Evolutionary conservation across 129 eudicot genomes (phyloP), one percentile per base, ranked within the genome.

Genomic region (Escallonia herrerae): DNA sequence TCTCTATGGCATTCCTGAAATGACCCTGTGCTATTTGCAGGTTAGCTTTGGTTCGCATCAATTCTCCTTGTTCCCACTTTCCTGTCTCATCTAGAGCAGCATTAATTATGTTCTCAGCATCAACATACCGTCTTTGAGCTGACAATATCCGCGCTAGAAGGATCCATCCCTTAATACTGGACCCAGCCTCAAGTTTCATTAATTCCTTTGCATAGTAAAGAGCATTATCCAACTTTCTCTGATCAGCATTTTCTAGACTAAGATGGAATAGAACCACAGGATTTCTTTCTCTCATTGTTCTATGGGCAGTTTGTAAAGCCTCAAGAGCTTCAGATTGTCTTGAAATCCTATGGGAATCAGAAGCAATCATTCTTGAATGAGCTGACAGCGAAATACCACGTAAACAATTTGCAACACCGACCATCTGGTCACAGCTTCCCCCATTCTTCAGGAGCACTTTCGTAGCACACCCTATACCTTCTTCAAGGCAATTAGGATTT

Each of bases 41-140:
- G 65, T 81, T 87, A 39, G 89, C 96, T 79, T 87, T 91, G 3
- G 96, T 87, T 42, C 96, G 64, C 62, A 87, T 67, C 73, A 91
- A 59, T 60, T 85, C 96, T 56, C 87, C 96, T 74, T 85, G 96
- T 58, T 87, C 91, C 97, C 96, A 91, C 65, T 85, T 85, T 45
- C 96, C 97, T 0, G 96, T 82, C 79, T 91, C 95, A 59, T 91
- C 96, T 62, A 91, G 58, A 50, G 97, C 96, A 64, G 85, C 95
- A 77, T 83, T 83, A 6, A 91, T 72, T 15, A 91, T 69, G 40
- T 80, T 77, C 64, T 87, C 95, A 22, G 97, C 97, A 73, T 91
- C 97, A 14, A 66, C 10, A 73, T 83, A 91, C 59, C 82, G 82
- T 75, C 79, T 91, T 62, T 85, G 86, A 72, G 97, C 97, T 1